A percentile compares a stretch with the other conserved stretches of the same genome.
Evolutionary conservation across 2,329 filamentous ascomycete species (phyloP).

Genomic region (Cladophialophora chaetospira): DNA sequence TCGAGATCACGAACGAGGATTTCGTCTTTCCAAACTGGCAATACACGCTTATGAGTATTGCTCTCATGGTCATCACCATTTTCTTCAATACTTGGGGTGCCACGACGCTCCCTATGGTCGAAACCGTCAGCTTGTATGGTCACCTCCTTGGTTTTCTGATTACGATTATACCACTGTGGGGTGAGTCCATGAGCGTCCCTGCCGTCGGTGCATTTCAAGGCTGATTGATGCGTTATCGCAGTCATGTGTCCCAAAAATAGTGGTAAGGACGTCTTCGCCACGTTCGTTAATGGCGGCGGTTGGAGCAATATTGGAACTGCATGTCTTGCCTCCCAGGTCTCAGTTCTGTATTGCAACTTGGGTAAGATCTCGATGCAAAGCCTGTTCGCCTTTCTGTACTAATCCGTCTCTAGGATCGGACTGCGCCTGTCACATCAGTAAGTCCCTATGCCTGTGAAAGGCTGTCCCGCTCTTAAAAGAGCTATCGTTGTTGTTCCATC

Average conservation of each 20-base stretch:
- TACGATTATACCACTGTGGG: conserved; percentile 33
- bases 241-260: conserved; percentile 28
- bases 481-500: too few species aligned
- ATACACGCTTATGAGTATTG: conserved; percentile 36
- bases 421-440: conserved; percentile 16
- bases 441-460: too few species aligned
- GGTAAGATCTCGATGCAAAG: conserved; percentile 3
- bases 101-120: conserved; percentile 29
- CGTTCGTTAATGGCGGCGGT: conserved; percentile 34
- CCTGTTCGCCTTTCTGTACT: not conserved
- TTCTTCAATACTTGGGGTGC: conserved; percentile 33
- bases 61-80: conserved; percentile 31
- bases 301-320: conserved; percentile 34
- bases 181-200: not conserved
- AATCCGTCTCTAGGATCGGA: conserved; percentile 5
- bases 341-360: conserved; percentile 25
- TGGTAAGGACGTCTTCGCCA: conserved; percentile 34
- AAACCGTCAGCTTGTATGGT: conserved; percentile 30
- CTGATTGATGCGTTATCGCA: not conserved
- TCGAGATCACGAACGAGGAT: conserved; percentile 36
- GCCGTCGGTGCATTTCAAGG: too few species aligned
- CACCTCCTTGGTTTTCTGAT: conserved; percentile 33
- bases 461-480: too few species aligned
- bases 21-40: conserved; percentile 36
- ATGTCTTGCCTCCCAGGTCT: conserved; percentile 22